A percentile compares a stretch with the other conserved stretches of the same genome.
phyloP scores from a whole-genome alignment of 140 eudicot genomes.

The Ambrosia hybrid region DNA sequence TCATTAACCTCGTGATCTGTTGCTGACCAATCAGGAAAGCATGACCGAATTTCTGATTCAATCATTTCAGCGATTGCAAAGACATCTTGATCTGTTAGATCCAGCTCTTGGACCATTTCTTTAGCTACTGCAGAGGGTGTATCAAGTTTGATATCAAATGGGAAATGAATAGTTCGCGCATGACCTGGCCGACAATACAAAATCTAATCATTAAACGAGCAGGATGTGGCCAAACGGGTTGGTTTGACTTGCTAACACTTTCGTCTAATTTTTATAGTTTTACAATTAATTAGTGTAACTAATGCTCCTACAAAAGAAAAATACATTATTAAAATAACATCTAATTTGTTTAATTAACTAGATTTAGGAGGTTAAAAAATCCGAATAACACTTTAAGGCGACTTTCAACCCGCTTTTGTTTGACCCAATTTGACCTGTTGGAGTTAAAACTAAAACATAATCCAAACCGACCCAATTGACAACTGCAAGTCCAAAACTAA shows the following conservation, averaged over 20 bases:
- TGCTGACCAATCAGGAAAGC: slow-evolving; percentile 69
- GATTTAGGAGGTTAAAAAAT: neutral
- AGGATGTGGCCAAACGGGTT: neutral
- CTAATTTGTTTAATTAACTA: neutral
- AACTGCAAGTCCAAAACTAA: neutral
- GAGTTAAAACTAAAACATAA: neutral
- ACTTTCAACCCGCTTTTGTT: slow-evolving; percentile 8
- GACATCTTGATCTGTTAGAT: slow-evolving; percentile 79
- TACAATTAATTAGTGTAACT: neutral
- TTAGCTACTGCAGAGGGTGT: slow-evolving; percentile 83
- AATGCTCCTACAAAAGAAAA: neutral
- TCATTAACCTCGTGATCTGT: slow-evolving; percentile 35
- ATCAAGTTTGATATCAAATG: slow-evolving; percentile 69
- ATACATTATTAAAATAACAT: neutral
- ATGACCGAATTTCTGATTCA: slow-evolving; percentile 61
- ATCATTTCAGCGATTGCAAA: slow-evolving; percentile 66
- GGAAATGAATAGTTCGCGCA: slow-evolving; percentile 76
- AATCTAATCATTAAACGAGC: neutral
- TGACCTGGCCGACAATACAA: slow-evolving; percentile 44
- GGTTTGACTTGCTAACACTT: neutral
- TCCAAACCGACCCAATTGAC: neutral
- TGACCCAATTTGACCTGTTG: neutral
- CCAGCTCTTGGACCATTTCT: slow-evolving; percentile 93
- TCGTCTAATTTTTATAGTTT: neutral
- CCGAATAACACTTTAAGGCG: neutral